Percentiles rank a stretch among this genome's conserved stretches.
Evolutionary conservation across 805 yeast species (phyloP).

Genomic region (Metschnikowia henanensis): DNA sequence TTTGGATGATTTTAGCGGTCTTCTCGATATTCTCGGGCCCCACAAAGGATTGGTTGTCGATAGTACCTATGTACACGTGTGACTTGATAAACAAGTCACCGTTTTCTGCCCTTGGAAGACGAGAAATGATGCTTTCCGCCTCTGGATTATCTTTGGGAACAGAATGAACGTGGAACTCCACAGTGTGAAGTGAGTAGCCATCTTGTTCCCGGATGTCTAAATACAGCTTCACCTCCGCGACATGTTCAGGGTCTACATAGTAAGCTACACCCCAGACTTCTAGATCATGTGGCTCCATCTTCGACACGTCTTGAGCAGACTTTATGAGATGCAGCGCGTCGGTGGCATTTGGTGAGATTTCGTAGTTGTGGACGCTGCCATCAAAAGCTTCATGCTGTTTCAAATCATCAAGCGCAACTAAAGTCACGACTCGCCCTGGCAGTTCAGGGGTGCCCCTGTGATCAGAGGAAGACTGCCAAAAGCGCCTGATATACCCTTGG

Average conservation of each 20-base stretch:
- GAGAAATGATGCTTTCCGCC: neutral
- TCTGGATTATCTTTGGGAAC: constrained; percentile 5
- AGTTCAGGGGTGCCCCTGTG: constrained; percentile 83
- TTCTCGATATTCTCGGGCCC: constrained; percentile 69
- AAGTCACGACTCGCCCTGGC: constrained; percentile 91
- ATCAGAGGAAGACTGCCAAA: constrained; percentile 91
- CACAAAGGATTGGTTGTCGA: constrained; percentile 75
- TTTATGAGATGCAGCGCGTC: constrained; percentile 15
- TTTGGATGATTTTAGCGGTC: constrained; percentile 62
- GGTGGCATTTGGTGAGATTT: constrained; percentile 23
- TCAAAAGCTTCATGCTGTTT: constrained; percentile 40
- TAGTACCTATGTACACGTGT: constrained; percentile 79
- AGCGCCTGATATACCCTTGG: constrained; percentile 74
- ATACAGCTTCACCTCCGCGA: constrained; percentile 60
- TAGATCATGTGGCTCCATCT: constrained; percentile 42
- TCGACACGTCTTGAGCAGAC: constrained; percentile 12
- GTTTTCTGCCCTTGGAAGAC: constrained; percentile 21
- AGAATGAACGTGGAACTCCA: constrained; percentile 56
- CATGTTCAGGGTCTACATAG: constrained; percentile 66
- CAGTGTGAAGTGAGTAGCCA: constrained; percentile 73
- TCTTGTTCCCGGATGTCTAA: constrained; percentile 85
- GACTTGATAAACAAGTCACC: constrained; percentile 52
- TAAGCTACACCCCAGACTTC: constrained; percentile 82
- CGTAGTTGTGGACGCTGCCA: constrained; percentile 34
- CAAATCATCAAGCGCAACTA: constrained; percentile 61